Evolutionary conservation across 1,284 basidiomycete genomes (phyloP).

Genomic region (Pseudozyma sp.): DNA sequence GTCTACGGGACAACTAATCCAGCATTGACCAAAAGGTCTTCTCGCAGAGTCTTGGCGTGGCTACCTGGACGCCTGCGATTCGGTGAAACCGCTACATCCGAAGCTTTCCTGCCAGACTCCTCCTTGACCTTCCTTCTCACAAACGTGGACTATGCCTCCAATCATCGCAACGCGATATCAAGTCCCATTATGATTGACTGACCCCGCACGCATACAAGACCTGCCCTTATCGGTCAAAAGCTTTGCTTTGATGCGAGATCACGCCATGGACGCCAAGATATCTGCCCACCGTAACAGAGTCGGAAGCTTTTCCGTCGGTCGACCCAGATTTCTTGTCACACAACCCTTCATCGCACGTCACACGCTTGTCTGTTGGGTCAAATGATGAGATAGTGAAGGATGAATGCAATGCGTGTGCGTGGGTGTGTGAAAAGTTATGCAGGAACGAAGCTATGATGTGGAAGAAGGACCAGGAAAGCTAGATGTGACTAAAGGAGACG

Average conservation of each 20-base stretch:
- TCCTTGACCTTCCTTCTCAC: background rate
- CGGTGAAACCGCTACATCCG: conserved; percentile 12
- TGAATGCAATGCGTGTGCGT: background rate
- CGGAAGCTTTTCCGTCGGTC: no score
- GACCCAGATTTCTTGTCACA: background rate
- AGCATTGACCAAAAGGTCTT: conserved; percentile 3
- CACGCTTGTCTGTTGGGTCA: no score
- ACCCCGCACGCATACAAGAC: conserved; percentile 6
- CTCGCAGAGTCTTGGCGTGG: conserved; percentile 20
- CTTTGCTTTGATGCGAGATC: conserved; percentile 1
- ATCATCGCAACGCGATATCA: conserved; percentile 8
- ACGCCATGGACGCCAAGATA: conserved; percentile 15
- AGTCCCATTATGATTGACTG: conserved; percentile 11
- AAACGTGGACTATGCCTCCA: background rate
- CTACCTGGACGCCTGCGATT: background rate
- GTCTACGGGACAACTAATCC: no score
- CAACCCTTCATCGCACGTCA: background rate
- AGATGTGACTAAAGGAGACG: conserved; percentile 25
- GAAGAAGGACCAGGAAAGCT: conserved; percentile 8
- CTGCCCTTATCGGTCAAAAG: background rate
- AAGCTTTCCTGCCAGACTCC: background rate
- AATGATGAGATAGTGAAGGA: background rate
- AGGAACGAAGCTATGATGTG: conserved; percentile 3
- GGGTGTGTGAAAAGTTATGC: conserved; percentile 3
- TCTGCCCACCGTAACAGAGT: no score